phyloP scores from a whole-genome alignment of 2,329 filamentous ascomycete genomes.

The Chaetoscypha palmicola region DNA sequence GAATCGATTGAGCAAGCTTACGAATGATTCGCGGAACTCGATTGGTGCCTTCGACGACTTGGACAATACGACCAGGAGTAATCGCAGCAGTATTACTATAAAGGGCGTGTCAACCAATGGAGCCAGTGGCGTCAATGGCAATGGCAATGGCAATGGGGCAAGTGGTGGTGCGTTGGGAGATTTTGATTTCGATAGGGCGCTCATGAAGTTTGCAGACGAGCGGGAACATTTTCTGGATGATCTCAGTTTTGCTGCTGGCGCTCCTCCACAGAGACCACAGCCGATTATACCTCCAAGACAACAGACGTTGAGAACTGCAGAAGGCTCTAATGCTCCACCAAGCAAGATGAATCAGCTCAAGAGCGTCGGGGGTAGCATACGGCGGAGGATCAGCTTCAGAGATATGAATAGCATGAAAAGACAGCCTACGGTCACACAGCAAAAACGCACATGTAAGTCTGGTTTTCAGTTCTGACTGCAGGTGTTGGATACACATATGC shows the following conservation, averaged over 20 bases:
- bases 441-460: constrained; percentile 57
- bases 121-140: constrained; percentile 12
- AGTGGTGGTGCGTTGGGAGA: constrained; percentile 43
- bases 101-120: constrained; percentile 32
- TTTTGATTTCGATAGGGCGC: constrained; percentile 87
- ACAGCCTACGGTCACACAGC: constrained; percentile 61
- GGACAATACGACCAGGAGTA: constrained; percentile 42
- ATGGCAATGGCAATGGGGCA: constrained; percentile 13
- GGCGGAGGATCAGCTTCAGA: constrained; percentile 83
- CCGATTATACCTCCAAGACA: constrained; percentile 72
- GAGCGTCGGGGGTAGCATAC: constrained; percentile 71
- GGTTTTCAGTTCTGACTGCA: constrained; percentile 8
- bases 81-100: constrained; percentile 60
- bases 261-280: constrained; percentile 58
- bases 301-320: constrained; percentile 74
- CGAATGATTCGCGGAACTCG: constrained; percentile 44
- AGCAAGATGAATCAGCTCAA: constrained; percentile 38
- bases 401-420: constrained; percentile 95
- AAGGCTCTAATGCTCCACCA: constrained; percentile 36
- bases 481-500: neutral
- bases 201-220: constrained; percentile 93
- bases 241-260: constrained; percentile 76
- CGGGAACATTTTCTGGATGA: constrained; percentile 90
- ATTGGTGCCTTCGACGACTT: constrained; percentile 50
- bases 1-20: constrained; percentile 50